phyloP scores from a whole-genome alignment of 2,329 filamentous ascomycete genomes.

The Clathrospora elynae region DNA sequence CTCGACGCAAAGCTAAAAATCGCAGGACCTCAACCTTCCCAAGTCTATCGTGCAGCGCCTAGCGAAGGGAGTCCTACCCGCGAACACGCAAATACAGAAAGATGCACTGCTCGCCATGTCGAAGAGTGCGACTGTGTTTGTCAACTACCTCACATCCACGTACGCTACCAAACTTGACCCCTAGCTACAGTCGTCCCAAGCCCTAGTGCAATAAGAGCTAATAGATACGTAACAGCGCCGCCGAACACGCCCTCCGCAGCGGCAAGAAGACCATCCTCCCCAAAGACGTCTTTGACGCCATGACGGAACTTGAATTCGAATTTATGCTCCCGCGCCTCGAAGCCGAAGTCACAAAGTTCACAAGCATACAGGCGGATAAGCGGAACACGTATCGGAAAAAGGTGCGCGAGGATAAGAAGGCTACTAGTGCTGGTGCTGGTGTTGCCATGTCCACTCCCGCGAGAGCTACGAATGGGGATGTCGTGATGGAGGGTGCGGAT shows the following conservation, averaged over 20 bases:
- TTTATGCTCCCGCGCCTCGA: slow-evolving; percentile 74
- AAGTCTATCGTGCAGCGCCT: slow-evolving; percentile 81
- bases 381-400: slow-evolving; percentile 74
- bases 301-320: slow-evolving; percentile 76
- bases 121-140: slow-evolving; percentile 82
- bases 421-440: slow-evolving; percentile 4
- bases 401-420: slow-evolving; percentile 67
- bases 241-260: slow-evolving; percentile 68
- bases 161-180: slow-evolving; percentile 51
- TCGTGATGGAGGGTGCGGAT: slow-evolving; percentile 11
- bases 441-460: slow-evolving; percentile 6
- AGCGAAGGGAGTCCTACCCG: slow-evolving; percentile 77
- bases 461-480: slow-evolving; percentile 7
- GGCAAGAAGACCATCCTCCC: slow-evolving; percentile 80
- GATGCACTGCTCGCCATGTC: slow-evolving; percentile 79
- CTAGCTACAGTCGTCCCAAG: too few relatives aligned
- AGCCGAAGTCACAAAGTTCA: slow-evolving; percentile 78
- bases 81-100: slow-evolving; percentile 82
- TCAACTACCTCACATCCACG: slow-evolving; percentile 78
- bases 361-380: slow-evolving; percentile 73
- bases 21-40: slow-evolving; percentile 70
- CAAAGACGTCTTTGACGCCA: slow-evolving; percentile 74
- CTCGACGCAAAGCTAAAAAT: slow-evolving; percentile 15
- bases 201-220: too few relatives aligned
- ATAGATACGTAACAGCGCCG: slow-evolving; percentile 63